Percentiles rank a stretch among this genome's conserved stretches.
Conservation (phyloP, 1,139 yeast genomes). For the Hyphopichia khmerensis region DNA sequence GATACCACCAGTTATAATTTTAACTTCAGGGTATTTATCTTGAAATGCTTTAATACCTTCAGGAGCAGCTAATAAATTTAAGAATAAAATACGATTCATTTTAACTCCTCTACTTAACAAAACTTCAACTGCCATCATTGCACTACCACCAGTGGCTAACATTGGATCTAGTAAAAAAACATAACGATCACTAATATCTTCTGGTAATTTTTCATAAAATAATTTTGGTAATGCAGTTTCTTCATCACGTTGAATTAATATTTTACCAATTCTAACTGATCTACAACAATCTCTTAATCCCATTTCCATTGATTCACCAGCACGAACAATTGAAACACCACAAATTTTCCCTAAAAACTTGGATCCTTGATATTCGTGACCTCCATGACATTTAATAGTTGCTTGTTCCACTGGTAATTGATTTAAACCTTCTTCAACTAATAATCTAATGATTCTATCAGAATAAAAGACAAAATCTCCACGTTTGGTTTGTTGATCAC, state of each 20-base stretch:
- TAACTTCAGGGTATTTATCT: conserved; percentile 75
- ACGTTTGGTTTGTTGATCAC: conserved; percentile 74
- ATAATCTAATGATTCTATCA: conserved; percentile 85
- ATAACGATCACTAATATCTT: conserved; percentile 81
- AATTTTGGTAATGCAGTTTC: conserved; percentile 75
- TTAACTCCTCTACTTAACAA: conserved; percentile 82
- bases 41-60: conserved; percentile 86
- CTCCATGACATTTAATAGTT: conserved; percentile 74
- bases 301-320: conserved; percentile 98
- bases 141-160: conserved; percentile 98
- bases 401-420: conserved; percentile 79
- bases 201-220: conserved; percentile 91
- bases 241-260: conserved; percentile 94
- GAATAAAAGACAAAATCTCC: conserved; percentile 94
- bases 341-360: conserved; percentile 88
- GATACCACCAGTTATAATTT: conserved; percentile 89
- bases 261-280: conserved; percentile 93
- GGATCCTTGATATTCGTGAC: conserved; percentile 72
- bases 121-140: conserved; percentile 95
- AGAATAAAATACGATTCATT: conserved; percentile 80
- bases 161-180: conserved; percentile 93
- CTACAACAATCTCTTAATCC: conserved; percentile 95
- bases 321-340: conserved; percentile 96
- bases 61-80: conserved; percentile 90
- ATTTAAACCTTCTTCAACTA: conserved; percentile 94